phyloP scores from a whole-genome alignment of 2,329 filamentous ascomycete genomes.

The Ceratocystis destructans region DNA sequence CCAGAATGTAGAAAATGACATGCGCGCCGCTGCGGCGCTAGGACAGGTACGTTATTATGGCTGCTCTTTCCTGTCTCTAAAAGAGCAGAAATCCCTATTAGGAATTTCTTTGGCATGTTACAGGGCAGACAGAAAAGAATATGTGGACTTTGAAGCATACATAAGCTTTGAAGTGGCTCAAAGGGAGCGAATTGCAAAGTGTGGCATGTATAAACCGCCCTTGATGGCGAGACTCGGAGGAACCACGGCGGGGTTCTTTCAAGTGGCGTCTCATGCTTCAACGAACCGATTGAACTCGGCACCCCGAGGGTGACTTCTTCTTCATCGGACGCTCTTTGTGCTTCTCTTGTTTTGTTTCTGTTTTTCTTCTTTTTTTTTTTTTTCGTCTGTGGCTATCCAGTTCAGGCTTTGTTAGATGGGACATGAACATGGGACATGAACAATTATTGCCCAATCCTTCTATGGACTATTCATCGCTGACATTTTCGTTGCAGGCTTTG shows the following conservation, averaged over 20 bases:
- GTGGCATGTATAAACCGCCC: conserved; percentile 6
- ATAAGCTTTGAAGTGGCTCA: conserved; percentile 6
- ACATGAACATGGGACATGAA: too few relatives aligned
- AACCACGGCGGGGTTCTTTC: background rate
- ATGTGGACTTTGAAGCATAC: conserved; percentile 5
- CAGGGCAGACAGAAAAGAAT: background rate
- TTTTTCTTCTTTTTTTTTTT: too few relatives aligned
- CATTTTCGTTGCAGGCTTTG: conserved; percentile 66
- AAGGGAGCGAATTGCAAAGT: conserved; percentile 4
- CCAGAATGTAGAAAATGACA: conserved; percentile 72
- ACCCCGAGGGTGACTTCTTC: too few relatives aligned
- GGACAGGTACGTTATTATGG: conserved; percentile 64
- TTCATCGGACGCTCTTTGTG: background rate
- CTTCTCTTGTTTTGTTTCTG: too few relatives aligned
- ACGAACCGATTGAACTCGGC: too few relatives aligned
- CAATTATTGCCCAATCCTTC: background rate
- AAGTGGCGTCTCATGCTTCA: too few relatives aligned
- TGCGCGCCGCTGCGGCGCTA: conserved; percentile 70
- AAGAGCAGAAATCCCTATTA: background rate
- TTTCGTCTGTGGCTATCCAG: background rate
- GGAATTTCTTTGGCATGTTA: conserved; percentile 2
- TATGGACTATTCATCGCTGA: conserved; percentile 44
- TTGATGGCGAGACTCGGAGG: background rate
- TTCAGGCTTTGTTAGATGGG: background rate
- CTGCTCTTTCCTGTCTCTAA: background rate